Conservation (phyloP, 257 asterid species). For the Primulina tabacum region DNA sequence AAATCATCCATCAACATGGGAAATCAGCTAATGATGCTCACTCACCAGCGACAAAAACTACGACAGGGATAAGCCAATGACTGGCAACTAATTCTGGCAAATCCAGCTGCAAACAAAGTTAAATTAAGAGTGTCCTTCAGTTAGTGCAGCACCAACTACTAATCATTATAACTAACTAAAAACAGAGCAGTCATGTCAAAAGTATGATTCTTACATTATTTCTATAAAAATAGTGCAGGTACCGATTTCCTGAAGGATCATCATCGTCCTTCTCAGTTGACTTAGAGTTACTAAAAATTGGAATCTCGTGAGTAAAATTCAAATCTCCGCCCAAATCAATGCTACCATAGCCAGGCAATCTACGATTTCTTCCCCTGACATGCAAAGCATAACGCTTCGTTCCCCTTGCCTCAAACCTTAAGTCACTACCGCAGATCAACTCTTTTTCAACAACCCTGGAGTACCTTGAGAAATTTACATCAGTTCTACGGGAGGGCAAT, state of each 20-base stretch:
- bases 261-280: slow-evolving; percentile 33
- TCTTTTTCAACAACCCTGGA: slow-evolving; percentile 76
- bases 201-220: slow-evolving; percentile 66
- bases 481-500: slow-evolving; percentile 88
- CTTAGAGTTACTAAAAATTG: slow-evolving; percentile 28
- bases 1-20: not conserved
- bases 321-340: slow-evolving; percentile 52
- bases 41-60: slow-evolving; percentile 71
- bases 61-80: slow-evolving; percentile 84
- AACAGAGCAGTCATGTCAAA: not conserved
- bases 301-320: slow-evolving; percentile 47
- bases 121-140: slow-evolving; percentile 12
- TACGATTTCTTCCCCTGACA: slow-evolving; percentile 71
- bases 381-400: slow-evolving; percentile 75
- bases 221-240: slow-evolving; percentile 62
- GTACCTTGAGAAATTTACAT: slow-evolving; percentile 81
- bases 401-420: slow-evolving; percentile 92
- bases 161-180: not conserved
- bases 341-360: slow-evolving; percentile 62
- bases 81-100: slow-evolving; percentile 68
- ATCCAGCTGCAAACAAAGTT: slow-evolving; percentile 60
- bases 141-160: not conserved
- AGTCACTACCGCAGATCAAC: slow-evolving; percentile 72
- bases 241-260: slow-evolving; percentile 49
- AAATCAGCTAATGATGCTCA: not conserved